Base-by-base conservation (phyloP, 2,329 filamentous ascomycete genomes). In the Bipolaris zeicola region DNA sequence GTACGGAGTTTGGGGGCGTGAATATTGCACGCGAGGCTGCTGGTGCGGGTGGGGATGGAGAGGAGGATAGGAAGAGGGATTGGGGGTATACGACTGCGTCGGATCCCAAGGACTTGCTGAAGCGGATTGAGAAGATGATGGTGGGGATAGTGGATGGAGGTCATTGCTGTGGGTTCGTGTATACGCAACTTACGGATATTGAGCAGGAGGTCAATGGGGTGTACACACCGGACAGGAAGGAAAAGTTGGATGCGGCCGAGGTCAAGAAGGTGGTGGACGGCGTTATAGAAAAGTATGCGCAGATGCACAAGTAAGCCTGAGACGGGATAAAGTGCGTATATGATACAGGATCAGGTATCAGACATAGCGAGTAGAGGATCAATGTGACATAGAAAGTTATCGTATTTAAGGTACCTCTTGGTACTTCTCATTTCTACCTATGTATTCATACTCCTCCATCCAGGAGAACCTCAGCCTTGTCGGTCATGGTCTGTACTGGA, bases 31-130 rank as follows among this genome's bases (percentile, higher is more conserved):
- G 69, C 33, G 48, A 81, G 0, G 73, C 78, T 0, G 78, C 41
- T 24, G 38, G 24, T 13, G 49, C 1, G 10, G 22, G 13, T n/a
- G 39, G 6, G 13, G 20, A 7, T 3, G 39, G 36, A 16, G 44
- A 61, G 10, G 76, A 74, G 0, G 76, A 80, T 0, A 80, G 80
- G 8, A 76, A 81, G 5, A 83, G 66, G 2, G 69, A 70, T 22
- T 89, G 87, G 87, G 87, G 87, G 0, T 89, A 89, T 66, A 89
- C 86, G 1, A 89, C 87, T 0, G 87, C 87, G 0, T 80, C 73
- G 0, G 83, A 89, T 64, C 74, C 85, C 0, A 77, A 82, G 14
- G 87, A 89, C 62, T 68, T 89, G 52, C 75, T 89, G 16, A 77
- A 79, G 57, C 74, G 87, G 2, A 79, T 89, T 37, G 82, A 87